phyloP scores from a whole-genome alignment of 164 flowering plant genomes.

The Vitis amurensis region DNA sequence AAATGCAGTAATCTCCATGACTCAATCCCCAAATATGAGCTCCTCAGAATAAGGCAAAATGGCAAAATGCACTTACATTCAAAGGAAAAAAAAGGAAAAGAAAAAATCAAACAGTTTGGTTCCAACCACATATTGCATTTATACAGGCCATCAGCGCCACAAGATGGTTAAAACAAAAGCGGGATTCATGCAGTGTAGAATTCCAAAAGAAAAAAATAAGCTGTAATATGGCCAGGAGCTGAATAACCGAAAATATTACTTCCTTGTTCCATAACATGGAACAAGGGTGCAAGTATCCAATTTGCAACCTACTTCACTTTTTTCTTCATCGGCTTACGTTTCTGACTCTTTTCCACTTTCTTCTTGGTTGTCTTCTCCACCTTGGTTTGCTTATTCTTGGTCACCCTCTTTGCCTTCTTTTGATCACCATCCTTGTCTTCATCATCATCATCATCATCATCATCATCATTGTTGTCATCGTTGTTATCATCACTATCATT shows the following conservation, averaged over 20 bases:
- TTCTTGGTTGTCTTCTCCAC: slow-evolving; percentile 24
- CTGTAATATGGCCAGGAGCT: background rate
- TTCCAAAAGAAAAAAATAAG: background rate
- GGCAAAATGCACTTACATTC: too few species aligned
- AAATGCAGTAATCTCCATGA: too few species aligned
- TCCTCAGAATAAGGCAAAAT: too few species aligned
- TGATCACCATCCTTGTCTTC: slow-evolving; percentile 9
- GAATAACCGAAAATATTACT: slow-evolving; percentile 1
- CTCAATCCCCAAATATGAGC: too few species aligned
- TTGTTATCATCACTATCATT: slow-evolving; percentile 30
- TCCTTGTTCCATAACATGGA: slow-evolving; percentile 11
- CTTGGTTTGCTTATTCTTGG: slow-evolving; percentile 21
- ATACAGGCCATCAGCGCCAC: too few species aligned
- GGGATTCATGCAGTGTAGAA: too few species aligned
- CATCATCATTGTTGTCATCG: slow-evolving; percentile 4
- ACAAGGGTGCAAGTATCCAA: background rate
- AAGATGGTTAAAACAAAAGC: too few species aligned
- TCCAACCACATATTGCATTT: too few species aligned
- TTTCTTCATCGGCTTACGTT: slow-evolving; percentile 23
- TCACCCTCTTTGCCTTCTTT: slow-evolving; percentile 19
- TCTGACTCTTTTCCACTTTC: slow-evolving; percentile 20
- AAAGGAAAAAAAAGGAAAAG: too few species aligned
- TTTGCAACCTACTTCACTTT: slow-evolving; percentile 20
- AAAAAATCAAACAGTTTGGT: too few species aligned
- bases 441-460: slow-evolving; percentile 15